These are phyloP conservation scores for Yamadazyma tumulicola DNA, from an alignment of 805 yeast genomes.

Conservation along the genomic window DNA sequence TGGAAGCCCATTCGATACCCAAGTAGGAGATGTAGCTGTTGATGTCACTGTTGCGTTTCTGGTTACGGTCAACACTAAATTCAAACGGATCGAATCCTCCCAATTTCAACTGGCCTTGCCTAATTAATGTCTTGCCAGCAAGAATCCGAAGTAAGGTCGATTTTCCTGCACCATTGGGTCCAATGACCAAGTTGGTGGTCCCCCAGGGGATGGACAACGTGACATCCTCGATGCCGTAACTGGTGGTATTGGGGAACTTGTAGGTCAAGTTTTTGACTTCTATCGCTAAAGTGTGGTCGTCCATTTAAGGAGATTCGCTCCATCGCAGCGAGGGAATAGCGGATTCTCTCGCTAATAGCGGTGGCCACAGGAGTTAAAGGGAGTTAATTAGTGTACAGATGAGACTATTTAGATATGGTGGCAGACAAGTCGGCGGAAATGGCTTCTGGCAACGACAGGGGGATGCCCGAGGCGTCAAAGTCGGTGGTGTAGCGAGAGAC, in stretches of 20 bases:
- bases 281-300: constrained; percentile 45
- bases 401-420: too few relatives aligned
- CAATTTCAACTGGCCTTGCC: constrained; percentile 64
- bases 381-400: too few relatives aligned
- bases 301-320: too few relatives aligned
- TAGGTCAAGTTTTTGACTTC: constrained; percentile 65
- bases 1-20: constrained; percentile 98
- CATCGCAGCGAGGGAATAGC: too few relatives aligned
- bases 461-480: too few relatives aligned
- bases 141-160: constrained; percentile 79
- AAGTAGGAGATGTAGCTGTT: constrained; percentile 65
- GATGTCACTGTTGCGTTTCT: constrained; percentile 40
- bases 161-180: constrained; percentile 98
- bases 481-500: too few relatives aligned
- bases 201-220: constrained; percentile 62
- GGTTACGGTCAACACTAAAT: constrained; percentile 49
- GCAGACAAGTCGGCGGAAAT: too few relatives aligned
- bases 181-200: constrained; percentile 74
- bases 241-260: constrained; percentile 54
- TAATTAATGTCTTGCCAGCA: constrained; percentile 88
- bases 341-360: too few relatives aligned
- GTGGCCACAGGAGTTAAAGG: too few relatives aligned
- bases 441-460: too few relatives aligned
- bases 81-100: constrained; percentile 86
- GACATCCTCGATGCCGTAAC: constrained; percentile 67